Percentiles rank a stretch among this genome's conserved stretches.
Conservation (phyloP, 176 grass and related monocot species). For the Juncus inflexus region DNA sequence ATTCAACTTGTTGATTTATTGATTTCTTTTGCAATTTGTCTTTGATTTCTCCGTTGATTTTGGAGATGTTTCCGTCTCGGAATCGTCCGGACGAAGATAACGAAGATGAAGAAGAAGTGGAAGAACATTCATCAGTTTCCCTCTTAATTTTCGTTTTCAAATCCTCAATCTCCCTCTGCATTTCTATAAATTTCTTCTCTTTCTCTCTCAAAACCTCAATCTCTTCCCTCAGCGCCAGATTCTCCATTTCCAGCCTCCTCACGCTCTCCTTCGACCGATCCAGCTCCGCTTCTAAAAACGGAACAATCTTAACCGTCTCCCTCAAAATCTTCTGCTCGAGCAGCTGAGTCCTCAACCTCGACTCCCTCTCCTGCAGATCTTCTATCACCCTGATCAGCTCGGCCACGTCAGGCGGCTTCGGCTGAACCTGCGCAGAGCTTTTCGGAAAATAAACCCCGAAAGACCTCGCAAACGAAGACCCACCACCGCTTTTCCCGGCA, state of each 20-base stretch:
- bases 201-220: constrained; percentile 49
- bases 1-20: constrained; percentile 11
- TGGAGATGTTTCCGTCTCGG: constrained; percentile 3
- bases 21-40: no score
- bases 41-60: constrained; percentile 2
- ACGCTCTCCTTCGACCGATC: constrained; percentile 42
- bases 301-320: constrained; percentile 86
- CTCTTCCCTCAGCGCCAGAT: constrained; percentile 53
- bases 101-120: constrained; percentile 42
- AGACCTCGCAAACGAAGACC: constrained; percentile 44
- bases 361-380: constrained; percentile 88
- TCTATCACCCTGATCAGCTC: constrained; percentile 79
- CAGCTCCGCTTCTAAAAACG: constrained; percentile 82
- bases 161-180: constrained; percentile 66
- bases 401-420: constrained; percentile 56
- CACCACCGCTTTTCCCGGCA: constrained; percentile 34
- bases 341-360: constrained; percentile 74
- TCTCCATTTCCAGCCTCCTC: constrained; percentile 58
- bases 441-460: constrained; percentile 83
- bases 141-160: constrained; percentile 30
- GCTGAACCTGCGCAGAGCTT: constrained; percentile 66
- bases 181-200: constrained; percentile 51
- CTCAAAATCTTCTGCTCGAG: constrained; percentile 90
- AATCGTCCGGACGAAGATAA: constrained; percentile 15
- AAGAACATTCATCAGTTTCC: constrained; percentile 69